Evolutionary conservation across 1,284 basidiomycete species (phyloP).

Genomic region (Fomes fomentarius): DNA sequence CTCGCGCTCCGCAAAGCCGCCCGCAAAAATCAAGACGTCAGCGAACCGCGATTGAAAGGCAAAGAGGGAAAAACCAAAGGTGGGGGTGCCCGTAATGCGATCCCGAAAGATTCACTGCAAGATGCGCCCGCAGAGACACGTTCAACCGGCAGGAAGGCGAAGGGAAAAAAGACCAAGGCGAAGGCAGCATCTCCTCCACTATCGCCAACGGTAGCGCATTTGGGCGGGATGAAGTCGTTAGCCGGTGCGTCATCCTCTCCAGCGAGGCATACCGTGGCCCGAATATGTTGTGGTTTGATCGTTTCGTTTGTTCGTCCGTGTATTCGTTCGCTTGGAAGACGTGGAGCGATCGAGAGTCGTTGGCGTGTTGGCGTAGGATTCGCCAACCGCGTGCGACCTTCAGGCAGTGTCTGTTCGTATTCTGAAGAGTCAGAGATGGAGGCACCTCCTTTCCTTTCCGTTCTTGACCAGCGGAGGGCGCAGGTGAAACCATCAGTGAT

Average conservation of each 20-base stretch:
- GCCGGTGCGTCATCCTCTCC: constrained; percentile 7
- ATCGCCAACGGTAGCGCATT: not conserved
- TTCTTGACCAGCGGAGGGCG: no score
- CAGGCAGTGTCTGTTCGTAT: no score
- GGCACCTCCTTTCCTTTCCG: no score
- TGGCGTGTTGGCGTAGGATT: no score
- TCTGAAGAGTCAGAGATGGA: no score
- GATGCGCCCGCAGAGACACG: constrained; percentile 1
- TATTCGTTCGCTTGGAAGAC: not conserved
- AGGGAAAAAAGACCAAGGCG: constrained; percentile 12
- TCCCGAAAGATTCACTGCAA: not conserved
- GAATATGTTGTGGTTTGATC: not conserved
- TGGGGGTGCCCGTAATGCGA: constrained; percentile 1
- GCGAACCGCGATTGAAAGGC: no score
- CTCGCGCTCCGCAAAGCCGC: constrained; percentile 21
- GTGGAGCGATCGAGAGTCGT: not conserved
- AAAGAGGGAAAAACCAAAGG: not conserved
- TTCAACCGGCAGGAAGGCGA: constrained; percentile 16
- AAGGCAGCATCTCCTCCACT: not conserved
- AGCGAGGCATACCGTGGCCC: no score
- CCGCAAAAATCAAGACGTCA: not conserved
- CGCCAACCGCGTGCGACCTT: no score
- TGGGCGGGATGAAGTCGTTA: not conserved
- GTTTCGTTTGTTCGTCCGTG: not conserved
- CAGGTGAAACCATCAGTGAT: no score